Base-by-base conservation (phyloP, 257 asterid genomes). In the Ilex aquifolium region DNA sequence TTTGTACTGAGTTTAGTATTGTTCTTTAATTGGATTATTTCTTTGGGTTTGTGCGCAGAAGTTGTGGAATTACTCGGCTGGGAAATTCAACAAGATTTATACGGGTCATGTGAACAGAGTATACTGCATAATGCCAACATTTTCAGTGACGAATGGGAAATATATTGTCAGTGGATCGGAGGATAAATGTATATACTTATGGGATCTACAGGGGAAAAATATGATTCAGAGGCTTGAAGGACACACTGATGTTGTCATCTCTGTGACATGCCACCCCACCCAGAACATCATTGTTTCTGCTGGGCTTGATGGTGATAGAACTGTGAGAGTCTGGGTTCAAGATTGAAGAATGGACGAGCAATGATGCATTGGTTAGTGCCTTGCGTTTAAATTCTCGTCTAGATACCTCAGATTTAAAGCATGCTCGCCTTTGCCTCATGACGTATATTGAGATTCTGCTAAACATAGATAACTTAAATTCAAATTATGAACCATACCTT, bases 141-240 rank as follows among this genome's bases (percentile, higher is more conserved):
- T 91, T 69, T 88, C 93, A 0, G 94, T 85, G 14, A 72, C 95
- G 13, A 78, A 76, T 12, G 96, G 77, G 82, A 91, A 82, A 86
- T 88, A 81, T 73, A 79, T 88, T 44, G 95, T 91, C 30, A 82
- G 94, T 65, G 95, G 97, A 32, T 91, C 97, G 0, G 96, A 91
- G 71, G 96, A 91, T 77, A 79, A 68, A 29, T 84, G 91, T 49
- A 79, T 88, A 11, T 91, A 83, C 77, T 50, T 91, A 59, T 91
- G 97, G 97, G 79, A 82, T 77, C 74, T 91, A 72, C 96, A 88
- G 74, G 89, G 86, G 32, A 85, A 81, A 71, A 80, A 80, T 57
- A 27, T 82, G 78, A 74, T 85, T 42, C 97, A 88, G 73, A 88
- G 79, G 81, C 95, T 88, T 15, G 96, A 88, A 71, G 98, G 96